phyloP scores from a whole-genome alignment of 768 basidiomycete species.

The Kwoniella sp. region DNA sequence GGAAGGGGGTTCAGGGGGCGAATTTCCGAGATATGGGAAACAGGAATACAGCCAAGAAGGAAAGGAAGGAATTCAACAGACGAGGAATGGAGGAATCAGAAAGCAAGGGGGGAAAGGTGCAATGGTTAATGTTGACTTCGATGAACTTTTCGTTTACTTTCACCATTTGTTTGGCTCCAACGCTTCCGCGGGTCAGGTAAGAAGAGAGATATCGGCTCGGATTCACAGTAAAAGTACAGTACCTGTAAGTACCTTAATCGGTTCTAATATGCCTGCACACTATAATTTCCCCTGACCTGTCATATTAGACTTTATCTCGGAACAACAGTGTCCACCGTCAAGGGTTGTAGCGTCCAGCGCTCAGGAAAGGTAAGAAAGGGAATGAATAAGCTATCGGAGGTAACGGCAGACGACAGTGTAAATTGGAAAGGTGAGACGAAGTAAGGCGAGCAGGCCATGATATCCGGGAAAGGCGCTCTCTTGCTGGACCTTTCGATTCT shows the following conservation, averaged over 20 bases:
- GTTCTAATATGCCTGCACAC: not conserved
- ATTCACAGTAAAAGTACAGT: not conserved
- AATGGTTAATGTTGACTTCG: not conserved
- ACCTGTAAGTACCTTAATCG: not conserved
- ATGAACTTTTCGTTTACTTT: no score
- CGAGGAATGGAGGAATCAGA: not conserved
- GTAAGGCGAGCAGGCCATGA: not conserved
- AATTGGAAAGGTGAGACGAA: not conserved
- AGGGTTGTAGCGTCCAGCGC: not conserved
- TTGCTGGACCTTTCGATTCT: not conserved
- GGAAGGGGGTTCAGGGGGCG: not conserved
- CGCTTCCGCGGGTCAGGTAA: not conserved
- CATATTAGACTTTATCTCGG: constrained; percentile 1
- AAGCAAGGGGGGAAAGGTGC: not conserved
- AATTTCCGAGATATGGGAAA: not conserved
- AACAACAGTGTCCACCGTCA: not conserved
- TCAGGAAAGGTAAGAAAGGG: not conserved
- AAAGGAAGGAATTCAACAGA: not conserved
- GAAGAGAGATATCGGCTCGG: not conserved
- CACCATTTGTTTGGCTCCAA: constrained; percentile 9
- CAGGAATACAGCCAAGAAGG: not conserved
- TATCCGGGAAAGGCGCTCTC: no score
- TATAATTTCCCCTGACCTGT: not conserved
- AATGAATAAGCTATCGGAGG: not conserved
- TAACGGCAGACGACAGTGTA: constrained; percentile 1